These are phyloP conservation scores for Piper betle DNA, from an alignment of 164 flowering plant genomes.

Conservation along the genomic window DNA sequence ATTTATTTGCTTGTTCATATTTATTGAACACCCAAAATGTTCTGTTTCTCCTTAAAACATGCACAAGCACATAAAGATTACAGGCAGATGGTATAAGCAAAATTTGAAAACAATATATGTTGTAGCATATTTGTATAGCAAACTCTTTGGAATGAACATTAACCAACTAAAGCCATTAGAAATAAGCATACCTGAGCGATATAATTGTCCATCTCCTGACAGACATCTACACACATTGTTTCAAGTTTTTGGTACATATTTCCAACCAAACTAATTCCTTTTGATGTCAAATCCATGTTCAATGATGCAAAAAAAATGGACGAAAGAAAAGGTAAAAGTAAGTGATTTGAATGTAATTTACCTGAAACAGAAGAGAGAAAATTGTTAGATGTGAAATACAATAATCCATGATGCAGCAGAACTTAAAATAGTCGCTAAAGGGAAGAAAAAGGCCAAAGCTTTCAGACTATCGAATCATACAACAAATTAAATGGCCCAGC, in stretches of 20 bases:
- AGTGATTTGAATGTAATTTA: background rate
- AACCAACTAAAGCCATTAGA: background rate
- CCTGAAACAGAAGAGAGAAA: background rate
- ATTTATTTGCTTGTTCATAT: too few species aligned
- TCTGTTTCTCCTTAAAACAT: too few species aligned
- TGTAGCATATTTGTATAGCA: too few species aligned
- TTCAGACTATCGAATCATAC: too few species aligned
- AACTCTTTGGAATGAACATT: too few species aligned
- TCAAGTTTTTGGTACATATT: slow-evolving; percentile 61
- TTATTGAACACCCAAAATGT: too few species aligned
- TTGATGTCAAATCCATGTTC: slow-evolving; percentile 35
- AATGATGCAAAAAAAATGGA: background rate
- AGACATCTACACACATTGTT: slow-evolving; percentile 61
- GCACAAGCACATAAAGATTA: too few species aligned
- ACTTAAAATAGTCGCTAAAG: background rate
- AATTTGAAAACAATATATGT: too few species aligned
- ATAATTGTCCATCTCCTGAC: slow-evolving; percentile 58
- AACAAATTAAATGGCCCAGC: background rate
- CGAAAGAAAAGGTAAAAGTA: background rate
- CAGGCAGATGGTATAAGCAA: too few species aligned
- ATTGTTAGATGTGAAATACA: background rate
- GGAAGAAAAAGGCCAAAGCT: background rate
- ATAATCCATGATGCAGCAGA: background rate
- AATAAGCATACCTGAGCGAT: slow-evolving; percentile 7
- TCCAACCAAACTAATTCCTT: slow-evolving; percentile 62